Conservation (phyloP, 768 basidiomycete genomes). For the Lentinus tigrinus region DNA sequence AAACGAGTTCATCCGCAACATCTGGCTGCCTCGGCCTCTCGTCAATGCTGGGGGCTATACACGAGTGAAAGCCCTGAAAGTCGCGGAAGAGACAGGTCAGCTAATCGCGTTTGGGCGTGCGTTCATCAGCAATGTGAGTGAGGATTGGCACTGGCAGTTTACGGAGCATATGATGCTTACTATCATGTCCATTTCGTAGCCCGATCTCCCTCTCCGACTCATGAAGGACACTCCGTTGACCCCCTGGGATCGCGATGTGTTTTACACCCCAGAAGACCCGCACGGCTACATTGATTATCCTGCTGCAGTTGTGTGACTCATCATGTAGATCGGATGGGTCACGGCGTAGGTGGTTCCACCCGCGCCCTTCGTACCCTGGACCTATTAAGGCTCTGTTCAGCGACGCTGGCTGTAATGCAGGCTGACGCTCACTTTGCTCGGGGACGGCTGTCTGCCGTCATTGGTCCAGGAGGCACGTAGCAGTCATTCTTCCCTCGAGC, state of each 20-base stretch:
- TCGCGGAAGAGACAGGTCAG: conserved; percentile 16
- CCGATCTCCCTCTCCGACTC: conserved; percentile 12
- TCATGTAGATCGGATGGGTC: not conserved
- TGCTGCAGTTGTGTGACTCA: not conserved
- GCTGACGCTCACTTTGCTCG: too few species aligned
- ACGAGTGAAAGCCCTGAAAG: conserved; percentile 14
- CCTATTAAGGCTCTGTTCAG: too few species aligned
- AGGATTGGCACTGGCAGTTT: not conserved
- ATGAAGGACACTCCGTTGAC: conserved; percentile 8
- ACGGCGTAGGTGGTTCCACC: not conserved
- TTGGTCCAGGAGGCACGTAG: too few species aligned
- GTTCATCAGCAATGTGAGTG: conserved; percentile 31
- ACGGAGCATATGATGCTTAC: too few species aligned
- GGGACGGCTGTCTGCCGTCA: too few species aligned
- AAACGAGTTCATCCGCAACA: conserved; percentile 20
- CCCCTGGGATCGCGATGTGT: conserved; percentile 4
- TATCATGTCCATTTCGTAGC: too few species aligned
- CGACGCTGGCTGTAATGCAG: not conserved
- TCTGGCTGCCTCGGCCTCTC: conserved; percentile 15
- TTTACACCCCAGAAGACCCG: conserved; percentile 10
- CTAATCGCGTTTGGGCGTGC: conserved; percentile 26
- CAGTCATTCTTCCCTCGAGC: too few species aligned
- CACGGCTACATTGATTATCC: conserved; percentile 21
- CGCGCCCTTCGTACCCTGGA: not conserved
- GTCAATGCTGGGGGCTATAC: conserved; percentile 21